Evolutionary conservation across 2,329 filamentous ascomycete genomes (phyloP).

Genomic region (Ceratocystis destructans): DNA sequence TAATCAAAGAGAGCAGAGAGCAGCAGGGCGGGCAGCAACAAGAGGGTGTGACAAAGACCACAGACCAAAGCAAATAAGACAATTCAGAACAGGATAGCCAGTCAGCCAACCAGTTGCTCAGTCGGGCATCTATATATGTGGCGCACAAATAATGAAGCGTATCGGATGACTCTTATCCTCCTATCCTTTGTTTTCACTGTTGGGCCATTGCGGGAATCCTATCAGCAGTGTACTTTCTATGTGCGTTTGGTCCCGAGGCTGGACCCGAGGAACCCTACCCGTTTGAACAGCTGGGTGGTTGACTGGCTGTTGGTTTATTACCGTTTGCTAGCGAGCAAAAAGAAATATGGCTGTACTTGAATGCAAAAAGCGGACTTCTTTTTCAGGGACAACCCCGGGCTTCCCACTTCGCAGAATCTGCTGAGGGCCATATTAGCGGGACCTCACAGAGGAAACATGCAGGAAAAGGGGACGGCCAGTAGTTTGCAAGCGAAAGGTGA

Average conservation of each 20-base stretch:
- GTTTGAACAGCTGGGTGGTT: not conserved
- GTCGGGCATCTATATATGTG: not conserved
- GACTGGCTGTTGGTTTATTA: not conserved
- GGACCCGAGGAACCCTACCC: not conserved
- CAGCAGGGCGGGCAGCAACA: not conserved
- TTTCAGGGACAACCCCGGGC: not conserved
- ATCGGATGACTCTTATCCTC: not conserved
- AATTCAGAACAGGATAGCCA: slow-evolving; percentile 1
- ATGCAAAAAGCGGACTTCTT: not conserved
- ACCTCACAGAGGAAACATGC: not conserved
- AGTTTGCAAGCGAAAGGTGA: not conserved
- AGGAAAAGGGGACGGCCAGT: not conserved
- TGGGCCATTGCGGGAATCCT: not conserved
- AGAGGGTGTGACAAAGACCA: not conserved
- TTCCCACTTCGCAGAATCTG: not conserved
- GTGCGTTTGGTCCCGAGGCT: not conserved
- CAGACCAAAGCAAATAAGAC: not conserved
- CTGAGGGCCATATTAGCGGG: not conserved
- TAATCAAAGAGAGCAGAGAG: not conserved
- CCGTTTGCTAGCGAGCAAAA: not conserved
- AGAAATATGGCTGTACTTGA: not conserved
- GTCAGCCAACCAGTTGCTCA: slow-evolving; percentile 1
- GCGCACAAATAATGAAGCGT: not conserved
- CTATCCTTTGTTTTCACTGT: not conserved
- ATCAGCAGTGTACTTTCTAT: not conserved